phyloP scores from a whole-genome alignment of 331 rosid species.

The Rosa hybrid region DNA sequence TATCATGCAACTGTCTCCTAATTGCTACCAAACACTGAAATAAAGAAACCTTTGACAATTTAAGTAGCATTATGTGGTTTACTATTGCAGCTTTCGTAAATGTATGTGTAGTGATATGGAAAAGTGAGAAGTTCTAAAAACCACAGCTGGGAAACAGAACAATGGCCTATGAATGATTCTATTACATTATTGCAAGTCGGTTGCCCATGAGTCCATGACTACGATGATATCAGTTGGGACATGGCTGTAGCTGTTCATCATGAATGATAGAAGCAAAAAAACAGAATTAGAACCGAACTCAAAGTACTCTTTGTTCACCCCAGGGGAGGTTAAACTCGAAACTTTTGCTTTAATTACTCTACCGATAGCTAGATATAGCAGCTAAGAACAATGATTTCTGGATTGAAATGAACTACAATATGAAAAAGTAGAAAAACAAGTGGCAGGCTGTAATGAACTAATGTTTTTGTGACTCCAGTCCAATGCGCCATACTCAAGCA shows the following conservation, averaged over 20 bases:
- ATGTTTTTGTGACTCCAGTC: conserved; percentile 3
- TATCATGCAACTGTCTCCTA: not conserved
- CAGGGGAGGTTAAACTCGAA: conserved; percentile 28
- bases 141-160: conserved; percentile 8
- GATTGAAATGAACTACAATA: conserved; percentile 19
- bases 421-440: conserved; percentile 7
- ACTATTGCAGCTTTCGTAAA: conserved; percentile 12
- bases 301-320: conserved; percentile 24
- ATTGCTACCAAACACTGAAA: not conserved
- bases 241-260: conserved; percentile 10
- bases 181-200: conserved; percentile 31
- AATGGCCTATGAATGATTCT: conserved; percentile 9
- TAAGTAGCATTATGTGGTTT: not conserved
- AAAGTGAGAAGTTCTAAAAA: conserved; percentile 10
- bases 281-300: conserved; percentile 13
- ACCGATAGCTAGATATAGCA: conserved; percentile 19
- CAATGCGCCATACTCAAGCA: not conserved
- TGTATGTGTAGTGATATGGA: not conserved
- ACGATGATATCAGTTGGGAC: conserved; percentile 26
- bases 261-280: not conserved
- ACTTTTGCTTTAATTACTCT: conserved; percentile 10
- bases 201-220: conserved; percentile 41
- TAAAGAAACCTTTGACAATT: not conserved
- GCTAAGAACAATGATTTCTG: conserved; percentile 21
- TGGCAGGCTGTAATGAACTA: not conserved